These are phyloP conservation scores for Rhizophagus sp. DNA, from an alignment of 192 early-diverging fungal genomes.

Conservation along the genomic window DNA sequence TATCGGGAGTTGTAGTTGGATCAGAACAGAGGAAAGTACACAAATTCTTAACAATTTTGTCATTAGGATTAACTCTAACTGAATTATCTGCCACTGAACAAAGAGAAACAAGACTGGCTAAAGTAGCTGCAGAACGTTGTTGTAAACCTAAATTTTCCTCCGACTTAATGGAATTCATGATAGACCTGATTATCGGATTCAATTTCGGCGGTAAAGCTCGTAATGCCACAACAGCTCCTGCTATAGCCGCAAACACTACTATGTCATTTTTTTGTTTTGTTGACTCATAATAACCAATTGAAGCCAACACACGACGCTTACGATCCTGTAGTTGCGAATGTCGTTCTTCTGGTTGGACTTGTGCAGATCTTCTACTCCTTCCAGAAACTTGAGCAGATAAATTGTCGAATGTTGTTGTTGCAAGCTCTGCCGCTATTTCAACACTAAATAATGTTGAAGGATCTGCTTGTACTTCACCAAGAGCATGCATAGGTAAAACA, in stretches of 20 bases:
- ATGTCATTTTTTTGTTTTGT: constrained; percentile 66
- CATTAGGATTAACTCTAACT: constrained; percentile 56
- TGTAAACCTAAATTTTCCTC: constrained; percentile 65
- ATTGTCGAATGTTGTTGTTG: constrained; percentile 43
- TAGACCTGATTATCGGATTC: constrained; percentile 78
- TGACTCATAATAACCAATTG: constrained; percentile 65
- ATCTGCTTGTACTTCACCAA: constrained; percentile 33
- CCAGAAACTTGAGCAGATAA: constrained; percentile 44
- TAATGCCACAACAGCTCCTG: constrained; percentile 80
- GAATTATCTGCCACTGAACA: constrained; percentile 48
- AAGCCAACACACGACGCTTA: constrained; percentile 59
- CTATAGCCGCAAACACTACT: constrained; percentile 68
- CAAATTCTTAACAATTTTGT: constrained; percentile 90
- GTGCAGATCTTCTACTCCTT: constrained; percentile 36
- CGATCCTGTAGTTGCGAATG: constrained; percentile 52
- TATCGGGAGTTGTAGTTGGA: constrained; percentile 65
- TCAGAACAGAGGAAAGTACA: constrained; percentile 85
- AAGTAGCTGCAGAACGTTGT: constrained; percentile 51
- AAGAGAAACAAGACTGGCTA: constrained; percentile 52
- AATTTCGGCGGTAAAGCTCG: constrained; percentile 79
- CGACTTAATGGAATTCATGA: constrained; percentile 73
- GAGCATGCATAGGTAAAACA: constrained; percentile 50
- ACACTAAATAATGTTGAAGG: constrained; percentile 51
- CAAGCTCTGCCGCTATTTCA: constrained; percentile 55
- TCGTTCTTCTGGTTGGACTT: constrained; percentile 8